Evolutionary conservation across 495 filamentous ascomycete genomes (phyloP), one percentile per base, ranked within the genome.

Genomic region (Neurospora sp.): DNA sequence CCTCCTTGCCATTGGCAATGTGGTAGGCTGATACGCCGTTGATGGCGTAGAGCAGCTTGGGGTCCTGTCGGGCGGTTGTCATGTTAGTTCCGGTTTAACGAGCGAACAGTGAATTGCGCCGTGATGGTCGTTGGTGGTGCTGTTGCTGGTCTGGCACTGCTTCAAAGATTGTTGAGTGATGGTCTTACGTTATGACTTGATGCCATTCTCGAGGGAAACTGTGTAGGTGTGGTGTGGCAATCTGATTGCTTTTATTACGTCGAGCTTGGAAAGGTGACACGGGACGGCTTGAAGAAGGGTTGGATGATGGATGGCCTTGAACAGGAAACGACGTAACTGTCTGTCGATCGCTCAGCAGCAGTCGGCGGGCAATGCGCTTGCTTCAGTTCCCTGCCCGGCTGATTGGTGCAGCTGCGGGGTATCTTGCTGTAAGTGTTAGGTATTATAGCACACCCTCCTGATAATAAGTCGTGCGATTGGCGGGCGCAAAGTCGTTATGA

Each of bases 21-120:
- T 97, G 93, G 81, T 91, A 97, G 70, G 94, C 94, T 69, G 86
- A 87, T 72, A 98, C 94, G 81, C 92, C 92, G 72, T 88, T 88
- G 77, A 97, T 90, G 76, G 91, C 90, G 84, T 94, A 97, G 69
- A 97, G 88, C 44, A 97, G 83, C 78, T 89, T 91, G 9, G 93
- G 92, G 74, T 96, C 93, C 84, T 86, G 77, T 75, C 68, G 9
- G 59, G 68, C 39, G 59, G 22, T 69, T 31, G 53, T 9, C 53
- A 65, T 65, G 27, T 65, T 37, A 65, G 53, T 65, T 65, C 22
- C 2, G 53, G 53, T 16, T 65, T 11, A 65, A 65, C 14, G 27
- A 9, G 14, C 14, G 14, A 18, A 65, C 53, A 16, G 8, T 65
- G 53, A 10, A 18, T 3, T 18, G 53, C 53, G 53, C 31, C 22